Evolutionary conservation across 1,139 yeast genomes (phyloP), one percentile per base, ranked within the genome.

Genomic region (Blastobotrys serpentis): DNA sequence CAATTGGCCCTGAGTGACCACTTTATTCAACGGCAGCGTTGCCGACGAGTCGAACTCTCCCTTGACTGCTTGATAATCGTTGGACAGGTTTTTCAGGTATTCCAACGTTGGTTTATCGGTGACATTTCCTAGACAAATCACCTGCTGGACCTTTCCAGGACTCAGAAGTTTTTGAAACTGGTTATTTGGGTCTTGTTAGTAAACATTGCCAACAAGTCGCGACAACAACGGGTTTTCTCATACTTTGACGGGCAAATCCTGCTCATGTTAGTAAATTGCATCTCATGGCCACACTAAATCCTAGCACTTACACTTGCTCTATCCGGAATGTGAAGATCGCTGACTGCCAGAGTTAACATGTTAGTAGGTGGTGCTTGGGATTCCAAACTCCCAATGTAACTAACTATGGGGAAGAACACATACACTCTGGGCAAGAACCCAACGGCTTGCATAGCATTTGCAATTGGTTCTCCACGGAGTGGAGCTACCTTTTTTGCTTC

Each of bases 311-410:
- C 90, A 34, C 79, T 74, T 11, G 94, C 84, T 57, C 98, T 72
- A 54, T 88, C 92, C 0, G 98, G 98, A 26, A 92, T 84, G 65
- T 83, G 88, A 11, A 92, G 74, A 64, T 92, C 98, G 7, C 96
- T 96, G 56, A 90, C 79, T 6, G 95, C 94, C 43, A 92, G 75
- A n/a, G 92, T 78, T 46, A 92, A 74, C 97, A 89, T 89, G 21
- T 10, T 54, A 14, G 16, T 16, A 18, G 33, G 29, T 13, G 11
- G 29, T 37, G 38, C 18, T 29, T 11, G 42, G 10, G 26, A 23
- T 23, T 6, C 26, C 8, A 23, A 22, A 36, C 26, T 23, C 26
- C 26, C 26, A 23, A 23, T n/a, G n/a, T n/a, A n/a, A n/a, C n/a
- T n/a, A n/a, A n/a, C n/a, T n/a, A n/a, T n/a, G n/a, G n/a, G n/a